These are phyloP conservation scores for Aspergillus sp. DNA, from an alignment of 2,329 filamentous ascomycete species.

Conservation along the genomic window DNA sequence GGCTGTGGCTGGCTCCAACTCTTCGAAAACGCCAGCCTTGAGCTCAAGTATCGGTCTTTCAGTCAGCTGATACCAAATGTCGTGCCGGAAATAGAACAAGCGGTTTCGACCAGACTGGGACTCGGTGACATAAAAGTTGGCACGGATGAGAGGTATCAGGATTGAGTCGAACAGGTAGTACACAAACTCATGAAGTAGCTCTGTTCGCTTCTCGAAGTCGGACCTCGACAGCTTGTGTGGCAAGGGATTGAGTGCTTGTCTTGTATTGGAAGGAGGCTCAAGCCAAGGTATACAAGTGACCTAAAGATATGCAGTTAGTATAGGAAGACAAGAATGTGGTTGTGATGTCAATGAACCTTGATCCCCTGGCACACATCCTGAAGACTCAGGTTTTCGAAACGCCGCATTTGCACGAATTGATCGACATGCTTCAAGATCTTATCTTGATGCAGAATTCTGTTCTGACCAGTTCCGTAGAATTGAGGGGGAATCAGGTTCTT, in stretches of 20 bases:
- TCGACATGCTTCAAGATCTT: constrained; percentile 70
- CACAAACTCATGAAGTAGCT: constrained; percentile 80
- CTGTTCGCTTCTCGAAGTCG: constrained; percentile 72
- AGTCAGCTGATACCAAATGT: constrained; percentile 78
- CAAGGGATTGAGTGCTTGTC: constrained; percentile 13
- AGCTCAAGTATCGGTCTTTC: constrained; percentile 70
- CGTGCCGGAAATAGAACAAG: constrained; percentile 92
- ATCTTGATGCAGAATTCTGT: constrained; percentile 60
- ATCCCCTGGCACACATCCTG: constrained; percentile 76
- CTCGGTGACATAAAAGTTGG: constrained; percentile 93
- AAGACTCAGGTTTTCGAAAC: constrained; percentile 78
- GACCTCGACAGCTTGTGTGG: constrained; percentile 63
- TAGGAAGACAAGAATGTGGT: background rate
- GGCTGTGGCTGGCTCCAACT: constrained; percentile 63
- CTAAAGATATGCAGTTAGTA: constrained; percentile 45
- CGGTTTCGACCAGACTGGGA: constrained; percentile 76
- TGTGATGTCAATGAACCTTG: constrained; percentile 57
- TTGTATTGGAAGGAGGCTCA: constrained; percentile 53
- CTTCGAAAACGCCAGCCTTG: constrained; percentile 75
- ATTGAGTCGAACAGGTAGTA: constrained; percentile 95
- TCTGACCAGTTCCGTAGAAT: constrained; percentile 68
- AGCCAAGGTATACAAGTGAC: constrained; percentile 74
- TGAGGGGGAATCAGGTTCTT: constrained; percentile 69
- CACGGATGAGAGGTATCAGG: constrained; percentile 79
- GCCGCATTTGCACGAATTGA: constrained; percentile 72